A percentile compares a stretch with the other conserved stretches of the same genome.
phyloP scores from a whole-genome alignment of 371 early-diverging fungal genomes.

The Coemansia linderi region DNA sequence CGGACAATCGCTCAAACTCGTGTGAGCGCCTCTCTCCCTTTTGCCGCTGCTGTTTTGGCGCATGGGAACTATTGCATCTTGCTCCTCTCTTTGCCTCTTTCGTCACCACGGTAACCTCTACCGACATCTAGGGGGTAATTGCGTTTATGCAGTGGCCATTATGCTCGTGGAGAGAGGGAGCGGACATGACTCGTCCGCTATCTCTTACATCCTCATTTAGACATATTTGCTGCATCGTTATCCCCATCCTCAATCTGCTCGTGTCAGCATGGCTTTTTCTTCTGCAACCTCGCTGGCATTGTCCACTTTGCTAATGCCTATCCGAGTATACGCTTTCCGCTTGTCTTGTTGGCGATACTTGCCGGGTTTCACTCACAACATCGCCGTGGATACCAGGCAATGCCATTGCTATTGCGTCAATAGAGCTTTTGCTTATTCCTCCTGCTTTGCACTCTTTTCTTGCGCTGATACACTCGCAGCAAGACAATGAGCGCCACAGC shows the following conservation, averaged over 20 bases:
- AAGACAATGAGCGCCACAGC: slow-evolving; percentile 7
- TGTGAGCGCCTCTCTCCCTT: neutral
- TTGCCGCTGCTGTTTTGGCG: neutral
- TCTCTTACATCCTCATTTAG: neutral
- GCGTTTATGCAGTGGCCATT: neutral
- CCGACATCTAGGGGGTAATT: neutral
- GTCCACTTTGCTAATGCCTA: neutral
- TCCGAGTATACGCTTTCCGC: neutral
- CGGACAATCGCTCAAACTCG: neutral
- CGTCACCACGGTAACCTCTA: slow-evolving; percentile 8
- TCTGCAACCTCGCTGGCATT: neutral
- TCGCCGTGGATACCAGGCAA: neutral
- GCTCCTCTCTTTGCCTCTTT: neutral
- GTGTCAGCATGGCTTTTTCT: neutral
- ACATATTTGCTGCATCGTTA: neutral
- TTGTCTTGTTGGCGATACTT: neutral
- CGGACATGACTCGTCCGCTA: neutral
- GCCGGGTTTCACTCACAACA: neutral
- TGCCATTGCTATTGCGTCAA: neutral
- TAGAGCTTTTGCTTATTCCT: neutral
- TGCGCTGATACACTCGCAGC: neutral
- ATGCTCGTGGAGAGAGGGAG: neutral
- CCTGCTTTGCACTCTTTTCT: neutral
- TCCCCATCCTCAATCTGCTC: slow-evolving; percentile 1
- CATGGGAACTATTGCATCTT: neutral